phyloP scores from a whole-genome alignment of 2,329 filamentous ascomycete species.

The Endothia cerciana region DNA sequence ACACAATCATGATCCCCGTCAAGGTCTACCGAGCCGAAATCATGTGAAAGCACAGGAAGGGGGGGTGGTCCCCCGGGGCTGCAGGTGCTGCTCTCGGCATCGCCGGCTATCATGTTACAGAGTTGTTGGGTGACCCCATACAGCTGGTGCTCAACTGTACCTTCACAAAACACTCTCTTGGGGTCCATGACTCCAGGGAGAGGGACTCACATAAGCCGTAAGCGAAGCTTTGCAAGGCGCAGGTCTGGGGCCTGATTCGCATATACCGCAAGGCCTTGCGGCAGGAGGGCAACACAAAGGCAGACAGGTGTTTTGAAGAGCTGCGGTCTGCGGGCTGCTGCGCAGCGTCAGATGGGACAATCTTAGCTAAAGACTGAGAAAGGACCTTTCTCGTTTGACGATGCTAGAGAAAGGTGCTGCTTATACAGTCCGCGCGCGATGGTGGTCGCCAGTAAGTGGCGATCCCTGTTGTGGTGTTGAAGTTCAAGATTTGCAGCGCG shows the following conservation, averaged over 20 bases:
- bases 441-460: not conserved
- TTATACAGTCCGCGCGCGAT: not conserved
- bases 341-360: not conserved
- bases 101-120: not conserved
- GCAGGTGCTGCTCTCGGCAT: not conserved
- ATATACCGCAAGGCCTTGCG: not conserved
- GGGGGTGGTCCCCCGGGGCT: not conserved
- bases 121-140: not conserved
- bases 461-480: constrained; percentile 16
- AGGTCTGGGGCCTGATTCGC: not conserved
- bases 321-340: not conserved
- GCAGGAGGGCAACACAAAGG: not conserved
- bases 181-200: not conserved
- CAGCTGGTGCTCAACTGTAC: not conserved
- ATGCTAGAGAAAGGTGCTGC: not conserved
- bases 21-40: not conserved
- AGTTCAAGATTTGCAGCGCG: constrained; percentile 6
- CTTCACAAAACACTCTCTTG: not conserved
- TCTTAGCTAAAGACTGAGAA: not conserved
- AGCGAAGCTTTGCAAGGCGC: not conserved
- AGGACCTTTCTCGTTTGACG: not conserved
- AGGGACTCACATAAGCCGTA: not conserved
- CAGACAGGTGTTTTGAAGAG: not conserved
- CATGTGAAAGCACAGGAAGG: not conserved
- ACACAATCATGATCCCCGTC: not conserved